Evolutionary conservation across 2,329 filamentous ascomycete species (phyloP).

Genomic region (Stenocarpella maydis): DNA sequence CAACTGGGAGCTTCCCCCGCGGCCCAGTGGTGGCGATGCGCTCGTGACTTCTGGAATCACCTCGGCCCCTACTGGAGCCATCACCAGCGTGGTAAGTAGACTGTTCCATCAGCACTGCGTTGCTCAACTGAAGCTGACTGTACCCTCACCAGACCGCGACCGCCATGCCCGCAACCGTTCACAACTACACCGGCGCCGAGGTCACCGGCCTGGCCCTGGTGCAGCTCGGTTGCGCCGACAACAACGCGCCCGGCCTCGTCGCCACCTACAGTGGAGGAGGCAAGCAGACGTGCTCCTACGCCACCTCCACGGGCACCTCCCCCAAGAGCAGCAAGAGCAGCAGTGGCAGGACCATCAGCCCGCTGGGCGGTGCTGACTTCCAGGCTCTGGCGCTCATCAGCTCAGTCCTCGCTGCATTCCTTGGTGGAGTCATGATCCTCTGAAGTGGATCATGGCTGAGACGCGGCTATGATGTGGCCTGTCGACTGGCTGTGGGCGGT

Average conservation of each 20-base stretch:
- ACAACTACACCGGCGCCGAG: conserved; percentile 34
- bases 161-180: conserved; percentile 34
- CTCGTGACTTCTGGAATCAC: conserved; percentile 79
- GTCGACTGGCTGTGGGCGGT: not conserved
- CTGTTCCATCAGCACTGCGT: no score
- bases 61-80: conserved; percentile 64
- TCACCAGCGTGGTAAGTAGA: conserved; percentile 50
- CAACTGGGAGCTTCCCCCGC: conserved; percentile 75
- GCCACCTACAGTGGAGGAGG: conserved; percentile 34
- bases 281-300: conserved; percentile 35
- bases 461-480: not conserved
- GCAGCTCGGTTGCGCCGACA: conserved; percentile 32
- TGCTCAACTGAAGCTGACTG: not conserved
- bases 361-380: conserved; percentile 27
- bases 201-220: conserved; percentile 33
- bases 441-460: conserved; percentile 1
- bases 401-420: conserved; percentile 32
- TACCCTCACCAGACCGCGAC: conserved; percentile 27
- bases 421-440: conserved; percentile 32
- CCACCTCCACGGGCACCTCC: conserved; percentile 33
- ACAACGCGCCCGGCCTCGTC: conserved; percentile 34
- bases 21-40: conserved; percentile 70
- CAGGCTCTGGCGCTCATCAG: conserved; percentile 28
- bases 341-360: conserved; percentile 21
- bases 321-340: conserved; percentile 32